Base-by-base conservation (phyloP, 768 basidiomycete species). In the Lyophyllum atratum region DNA sequence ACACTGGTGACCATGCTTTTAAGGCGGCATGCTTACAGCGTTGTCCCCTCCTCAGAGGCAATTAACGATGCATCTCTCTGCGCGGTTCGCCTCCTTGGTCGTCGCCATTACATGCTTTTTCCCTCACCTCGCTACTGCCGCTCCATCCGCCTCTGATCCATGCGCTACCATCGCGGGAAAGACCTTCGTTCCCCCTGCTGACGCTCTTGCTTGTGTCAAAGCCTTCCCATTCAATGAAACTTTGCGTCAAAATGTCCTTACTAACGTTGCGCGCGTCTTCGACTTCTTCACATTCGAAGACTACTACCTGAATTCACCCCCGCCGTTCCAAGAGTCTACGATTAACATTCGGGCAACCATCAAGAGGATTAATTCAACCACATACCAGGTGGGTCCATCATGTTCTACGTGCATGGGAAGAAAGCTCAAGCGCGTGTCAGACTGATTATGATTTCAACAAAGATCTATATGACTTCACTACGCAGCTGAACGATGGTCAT, bases 361-460 rank as follows among this genome's bases (percentile, higher is more conserved):
- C 26, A 71, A 73, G 2, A 72, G 74, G 51, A 78, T 87, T 34
- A 81, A 81, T 57, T 66, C 63, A 2, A 81, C 82, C 4, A 71
- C 68, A 42, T 87, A 78, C 49, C 67, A 66, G 59, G 84, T 83
- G 55, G 54, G 71, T 65, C 40, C 19, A 22, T 17, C 26, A 25
- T 42, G 8, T 19, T n/a, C 42, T 42, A n/a, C n/a, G n/a, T 19
- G 22, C 34, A 25, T n/a, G 22, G 8, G 19, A 14, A 17, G 28
- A 43, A 31, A 62, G 40, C 49, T 49, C 15, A 44, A n/a, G 15
- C 12, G 25, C 17, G 48, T 45, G 24, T 4, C 52, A 88, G 83
- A 85, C 85, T 8, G 85, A 87, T 59, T 88, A 85, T 58, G 85
- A 85, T 64, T 86, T 88, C 70, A 86, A 81, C 63, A 73, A 71